Conservation (phyloP, 495 filamentous ascomycete genomes). For the Wilcoxina mikolae region DNA sequence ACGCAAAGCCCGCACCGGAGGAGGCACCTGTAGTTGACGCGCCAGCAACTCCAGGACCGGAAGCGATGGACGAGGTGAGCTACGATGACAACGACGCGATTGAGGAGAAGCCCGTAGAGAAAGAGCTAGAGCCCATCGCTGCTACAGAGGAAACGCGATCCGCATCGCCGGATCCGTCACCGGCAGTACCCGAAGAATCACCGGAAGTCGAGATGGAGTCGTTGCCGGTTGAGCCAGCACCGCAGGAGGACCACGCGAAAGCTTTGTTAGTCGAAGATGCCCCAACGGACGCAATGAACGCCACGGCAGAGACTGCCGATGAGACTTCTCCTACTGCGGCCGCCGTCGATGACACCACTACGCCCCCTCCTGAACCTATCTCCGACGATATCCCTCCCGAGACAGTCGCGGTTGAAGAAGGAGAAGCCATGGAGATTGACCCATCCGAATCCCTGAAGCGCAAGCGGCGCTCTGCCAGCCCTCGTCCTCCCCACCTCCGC, state of each 20-base stretch:
- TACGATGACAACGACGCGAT: neutral
- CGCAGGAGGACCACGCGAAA: neutral
- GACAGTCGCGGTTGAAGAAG: conserved; percentile 8
- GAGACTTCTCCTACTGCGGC: neutral
- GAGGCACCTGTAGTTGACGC: neutral
- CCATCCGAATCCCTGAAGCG: conserved; percentile 41
- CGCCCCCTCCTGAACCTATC: neutral
- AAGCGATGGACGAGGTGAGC: neutral
- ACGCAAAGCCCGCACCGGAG: conserved; percentile 6
- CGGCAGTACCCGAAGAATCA: neutral
- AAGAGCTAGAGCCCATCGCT: neutral
- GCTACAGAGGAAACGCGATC: neutral
- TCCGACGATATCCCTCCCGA: neutral
- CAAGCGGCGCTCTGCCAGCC: conserved; percentile 58
- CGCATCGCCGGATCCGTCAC: neutral
- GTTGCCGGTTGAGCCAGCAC: conserved; percentile 9
- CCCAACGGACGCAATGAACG: neutral
- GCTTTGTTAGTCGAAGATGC: neutral
- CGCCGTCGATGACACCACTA: conserved; percentile 1
- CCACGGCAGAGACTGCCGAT: neutral
- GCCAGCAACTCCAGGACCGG: neutral
- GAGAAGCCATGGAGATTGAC: conserved; percentile 35
- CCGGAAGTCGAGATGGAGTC: neutral
- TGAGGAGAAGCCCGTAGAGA: neutral
- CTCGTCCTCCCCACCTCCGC: conserved; percentile 33